A percentile compares a stretch with the other conserved stretches of the same genome.
These are phyloP conservation scores for Mycocentrospora acerina DNA, from an alignment of 2,329 filamentous ascomycete genomes.

Conservation along the genomic window DNA sequence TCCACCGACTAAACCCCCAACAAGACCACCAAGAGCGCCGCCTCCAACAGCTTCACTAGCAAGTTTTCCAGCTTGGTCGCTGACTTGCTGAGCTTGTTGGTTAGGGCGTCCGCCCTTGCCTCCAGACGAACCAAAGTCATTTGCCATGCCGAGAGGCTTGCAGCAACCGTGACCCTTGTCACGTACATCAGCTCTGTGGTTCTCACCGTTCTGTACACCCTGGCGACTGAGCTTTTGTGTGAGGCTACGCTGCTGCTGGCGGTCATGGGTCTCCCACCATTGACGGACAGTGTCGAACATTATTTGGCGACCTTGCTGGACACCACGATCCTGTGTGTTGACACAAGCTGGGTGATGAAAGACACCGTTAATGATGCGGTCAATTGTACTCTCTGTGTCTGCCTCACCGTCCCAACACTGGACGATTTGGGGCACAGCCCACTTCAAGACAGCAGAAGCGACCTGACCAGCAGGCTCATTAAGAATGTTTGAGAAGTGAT, in stretches of 20 bases:
- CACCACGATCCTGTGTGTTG: constrained; percentile 63
- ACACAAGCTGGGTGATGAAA: constrained; percentile 87
- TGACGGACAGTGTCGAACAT: constrained; percentile 80
- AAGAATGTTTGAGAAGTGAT: constrained; percentile 86
- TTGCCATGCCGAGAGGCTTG: constrained; percentile 76
- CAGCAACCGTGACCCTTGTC: constrained; percentile 86
- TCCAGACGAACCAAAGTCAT: constrained; percentile 47
- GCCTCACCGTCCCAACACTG: constrained; percentile 80
- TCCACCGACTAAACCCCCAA: constrained; percentile 66
- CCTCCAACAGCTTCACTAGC: constrained; percentile 64
- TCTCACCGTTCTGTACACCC: constrained; percentile 74
- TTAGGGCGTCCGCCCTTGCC: constrained; percentile 50
- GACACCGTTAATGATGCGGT: constrained; percentile 77
- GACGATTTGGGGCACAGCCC: constrained; percentile 89
- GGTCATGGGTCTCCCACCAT: constrained; percentile 75
- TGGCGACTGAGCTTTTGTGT: constrained; percentile 74
- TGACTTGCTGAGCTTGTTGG: constrained; percentile 31
- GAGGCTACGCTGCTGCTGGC: constrained; percentile 65
- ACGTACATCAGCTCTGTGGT: constrained; percentile 82
- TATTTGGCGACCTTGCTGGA: constrained; percentile 67
- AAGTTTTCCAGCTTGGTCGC: constrained; percentile 50
- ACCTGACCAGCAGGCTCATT: constrained; percentile 87
- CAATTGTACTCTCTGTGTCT: constrained; percentile 69
- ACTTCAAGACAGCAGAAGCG: constrained; percentile 75
- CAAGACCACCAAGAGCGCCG: constrained; percentile 67